These are phyloP conservation scores for Fusarium torreyae DNA, from an alignment of 2,329 filamentous ascomycete genomes.

Conservation along the genomic window DNA sequence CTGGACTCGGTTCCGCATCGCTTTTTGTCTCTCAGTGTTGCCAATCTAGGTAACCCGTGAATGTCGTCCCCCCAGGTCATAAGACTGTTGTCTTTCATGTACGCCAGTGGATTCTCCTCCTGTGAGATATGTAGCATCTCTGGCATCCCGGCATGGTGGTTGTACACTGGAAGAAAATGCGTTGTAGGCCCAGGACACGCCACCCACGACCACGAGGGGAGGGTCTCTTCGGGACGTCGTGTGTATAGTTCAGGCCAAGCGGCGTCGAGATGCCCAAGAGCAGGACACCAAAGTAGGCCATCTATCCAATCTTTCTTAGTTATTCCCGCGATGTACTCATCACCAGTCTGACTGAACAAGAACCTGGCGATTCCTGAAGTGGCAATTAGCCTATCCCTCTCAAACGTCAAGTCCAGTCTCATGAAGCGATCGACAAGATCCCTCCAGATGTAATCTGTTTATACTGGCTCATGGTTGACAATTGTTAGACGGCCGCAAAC, in stretches of 20 bases:
- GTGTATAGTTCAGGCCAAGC: background rate
- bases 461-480: no score
- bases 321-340: background rate
- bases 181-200: background rate
- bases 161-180: no score
- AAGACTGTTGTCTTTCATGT: background rate
- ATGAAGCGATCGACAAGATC: background rate
- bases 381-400: conserved; percentile 1
- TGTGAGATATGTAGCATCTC: background rate
- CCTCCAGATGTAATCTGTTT: no score
- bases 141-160: background rate
- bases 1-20: background rate
- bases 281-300: background rate
- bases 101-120: background rate
- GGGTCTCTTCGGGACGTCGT: background rate
- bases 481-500: no score
- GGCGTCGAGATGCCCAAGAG: rapidly evolving
- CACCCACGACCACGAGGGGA: conserved; percentile 11
- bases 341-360: background rate
- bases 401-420: background rate
- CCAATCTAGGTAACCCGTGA: background rate
- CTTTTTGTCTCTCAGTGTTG: background rate
- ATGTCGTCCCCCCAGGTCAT: background rate
- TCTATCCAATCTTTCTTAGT: background rate
- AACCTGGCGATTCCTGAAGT: background rate